Conservation (phyloP, 2,329 filamentous ascomycete genomes). For the Emericellopsis atlantica region DNA sequence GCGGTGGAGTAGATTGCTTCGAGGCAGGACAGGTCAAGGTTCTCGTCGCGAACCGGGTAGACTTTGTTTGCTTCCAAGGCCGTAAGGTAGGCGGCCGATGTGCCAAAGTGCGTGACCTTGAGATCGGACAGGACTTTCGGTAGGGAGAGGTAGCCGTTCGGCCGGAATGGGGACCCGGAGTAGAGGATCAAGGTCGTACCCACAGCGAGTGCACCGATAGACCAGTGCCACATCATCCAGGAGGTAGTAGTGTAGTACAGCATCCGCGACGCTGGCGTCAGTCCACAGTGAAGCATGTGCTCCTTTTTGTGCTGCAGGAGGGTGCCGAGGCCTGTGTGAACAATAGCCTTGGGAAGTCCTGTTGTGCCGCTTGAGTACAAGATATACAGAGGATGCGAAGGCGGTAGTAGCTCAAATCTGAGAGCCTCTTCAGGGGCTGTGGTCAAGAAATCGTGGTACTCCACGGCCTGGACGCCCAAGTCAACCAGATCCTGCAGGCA, state of each 20-base stretch:
- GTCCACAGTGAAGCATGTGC: constrained; percentile 74
- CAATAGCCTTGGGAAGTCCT: constrained; percentile 77
- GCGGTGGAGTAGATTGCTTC: constrained; percentile 90
- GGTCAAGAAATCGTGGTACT: constrained; percentile 30
- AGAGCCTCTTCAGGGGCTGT: constrained; percentile 29
- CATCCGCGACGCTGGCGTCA: constrained; percentile 58
- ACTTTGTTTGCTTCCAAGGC: constrained; percentile 71
- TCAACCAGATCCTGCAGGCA: constrained; percentile 26
- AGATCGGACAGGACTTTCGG: constrained; percentile 70
- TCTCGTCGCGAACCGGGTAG: constrained; percentile 37
- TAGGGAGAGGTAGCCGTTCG: constrained; percentile 68
- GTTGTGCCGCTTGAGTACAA: constrained; percentile 92
- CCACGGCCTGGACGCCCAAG: constrained; percentile 17
- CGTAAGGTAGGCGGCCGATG: constrained; percentile 85
- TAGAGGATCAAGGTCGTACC: constrained; percentile 81
- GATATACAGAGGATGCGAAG: constrained; percentile 86
- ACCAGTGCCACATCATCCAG: constrained; percentile 99
- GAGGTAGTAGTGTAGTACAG: constrained; percentile 93
- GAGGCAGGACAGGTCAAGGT: constrained; percentile 49
- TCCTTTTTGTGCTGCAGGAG: constrained; percentile 97
- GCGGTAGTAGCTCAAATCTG: constrained; percentile 63
- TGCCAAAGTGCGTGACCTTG: constrained; percentile 84
- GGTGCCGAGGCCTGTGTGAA: constrained; percentile 82
- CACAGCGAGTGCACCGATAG: constrained; percentile 70
- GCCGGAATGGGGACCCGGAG: constrained; percentile 81